Evolutionary conservation across 2,329 filamentous ascomycete genomes (phyloP).

Genomic region (Mariannaea elegans): DNA sequence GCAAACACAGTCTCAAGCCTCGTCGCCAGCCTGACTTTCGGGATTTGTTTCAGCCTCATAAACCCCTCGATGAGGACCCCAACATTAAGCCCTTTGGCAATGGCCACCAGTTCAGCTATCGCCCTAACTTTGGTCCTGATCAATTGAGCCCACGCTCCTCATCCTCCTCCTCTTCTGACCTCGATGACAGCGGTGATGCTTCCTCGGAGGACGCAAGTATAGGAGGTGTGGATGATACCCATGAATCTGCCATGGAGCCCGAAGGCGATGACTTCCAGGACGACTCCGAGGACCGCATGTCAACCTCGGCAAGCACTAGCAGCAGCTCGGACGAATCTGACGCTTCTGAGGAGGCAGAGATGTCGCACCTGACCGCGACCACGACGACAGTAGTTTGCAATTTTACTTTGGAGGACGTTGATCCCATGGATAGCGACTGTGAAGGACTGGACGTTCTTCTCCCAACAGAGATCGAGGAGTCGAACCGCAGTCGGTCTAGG

Average conservation of each 20-base stretch:
- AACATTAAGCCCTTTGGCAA: conserved; percentile 54
- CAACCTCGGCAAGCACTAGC: conserved; percentile 26
- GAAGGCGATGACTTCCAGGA: conserved; percentile 28
- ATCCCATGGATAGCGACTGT: conserved; percentile 55
- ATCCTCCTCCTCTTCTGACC: conserved; percentile 42
- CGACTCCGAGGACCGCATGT: conserved; percentile 27
- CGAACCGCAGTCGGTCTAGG: conserved; percentile 52
- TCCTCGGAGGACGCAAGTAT: conserved; percentile 41
- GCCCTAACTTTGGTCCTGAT: conserved; percentile 44
- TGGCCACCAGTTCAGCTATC: conserved; percentile 55
- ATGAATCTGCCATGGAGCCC: conserved; percentile 21
- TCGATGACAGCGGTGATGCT: conserved; percentile 40
- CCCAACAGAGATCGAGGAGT: conserved; percentile 60
- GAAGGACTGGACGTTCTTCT: conserved; percentile 53
- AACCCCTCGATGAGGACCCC: conserved; percentile 45
- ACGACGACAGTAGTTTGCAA: conserved; percentile 35
- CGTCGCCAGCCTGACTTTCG: conserved; percentile 45
- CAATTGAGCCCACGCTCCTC: conserved; percentile 50
- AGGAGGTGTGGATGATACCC: conserved; percentile 37
- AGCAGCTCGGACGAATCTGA: conserved; percentile 36
- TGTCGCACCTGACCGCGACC: conserved; percentile 30
- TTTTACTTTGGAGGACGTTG: conserved; percentile 58
- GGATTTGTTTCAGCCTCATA: conserved; percentile 36
- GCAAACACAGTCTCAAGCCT: conserved; percentile 45
- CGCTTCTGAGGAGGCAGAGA: conserved; percentile 35